phyloP scores from a whole-genome alignment of 2,329 filamentous ascomycete genomes.

The Scorias spongiosa region DNA sequence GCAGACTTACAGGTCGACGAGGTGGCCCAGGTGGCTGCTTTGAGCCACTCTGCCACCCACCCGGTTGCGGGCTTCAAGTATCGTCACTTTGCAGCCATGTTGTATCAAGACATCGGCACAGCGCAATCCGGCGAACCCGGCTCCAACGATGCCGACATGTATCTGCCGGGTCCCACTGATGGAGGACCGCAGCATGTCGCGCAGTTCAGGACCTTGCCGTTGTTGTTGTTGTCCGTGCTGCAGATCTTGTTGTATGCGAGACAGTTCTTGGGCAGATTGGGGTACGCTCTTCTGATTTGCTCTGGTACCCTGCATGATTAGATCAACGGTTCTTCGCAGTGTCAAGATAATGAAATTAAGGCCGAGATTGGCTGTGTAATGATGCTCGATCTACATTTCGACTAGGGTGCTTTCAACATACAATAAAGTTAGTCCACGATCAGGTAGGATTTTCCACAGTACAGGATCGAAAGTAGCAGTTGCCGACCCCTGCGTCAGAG shows the following conservation, averaged over 20 bases:
- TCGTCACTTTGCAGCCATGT: conserved; percentile 50
- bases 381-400: no score
- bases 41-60: conserved; percentile 47
- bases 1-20: conserved; percentile 40
- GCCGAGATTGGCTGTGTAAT: no score
- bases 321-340: no score
- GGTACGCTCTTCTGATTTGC: no score
- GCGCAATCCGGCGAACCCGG: conserved; percentile 54
- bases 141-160: conserved; percentile 49
- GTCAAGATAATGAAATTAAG: no score
- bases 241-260: conserved; percentile 1
- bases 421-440: no score
- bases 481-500: no score
- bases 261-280: conserved; percentile 1
- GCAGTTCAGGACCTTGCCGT: not conserved
- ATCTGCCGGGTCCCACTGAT: conserved; percentile 2
- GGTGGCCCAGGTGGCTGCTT: conserved; percentile 26
- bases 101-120: conserved; percentile 53
- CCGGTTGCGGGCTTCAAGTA: conserved; percentile 53
- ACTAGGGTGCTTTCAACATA: no score
- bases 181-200: conserved; percentile 1
- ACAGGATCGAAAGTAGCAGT: no score
- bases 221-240: not conserved
- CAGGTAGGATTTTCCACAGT: no score
- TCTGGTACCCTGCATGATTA: no score